Percentiles rank a stretch among this genome's conserved stretches.
Evolutionary conservation across 768 basidiomycete species (phyloP).

Genomic region (Suillus variegatus): DNA sequence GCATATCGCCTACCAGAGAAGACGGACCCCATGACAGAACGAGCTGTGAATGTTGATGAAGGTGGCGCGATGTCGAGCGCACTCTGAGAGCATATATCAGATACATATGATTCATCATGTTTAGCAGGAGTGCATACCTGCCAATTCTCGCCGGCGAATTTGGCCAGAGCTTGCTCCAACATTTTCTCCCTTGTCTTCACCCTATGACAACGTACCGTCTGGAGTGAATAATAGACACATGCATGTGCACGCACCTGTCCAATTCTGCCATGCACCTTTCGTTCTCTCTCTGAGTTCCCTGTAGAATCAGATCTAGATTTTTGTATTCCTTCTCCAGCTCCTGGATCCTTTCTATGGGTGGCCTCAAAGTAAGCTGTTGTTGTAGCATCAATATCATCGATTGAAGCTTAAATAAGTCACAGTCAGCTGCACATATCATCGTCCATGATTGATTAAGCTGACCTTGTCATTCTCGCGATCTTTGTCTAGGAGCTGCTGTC

Average conservation of each 20-base stretch:
- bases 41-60: conserved; percentile 29
- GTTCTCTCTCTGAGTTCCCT: conserved; percentile 85
- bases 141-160: conserved; percentile 80
- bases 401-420: conserved; percentile 46
- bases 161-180: conserved; percentile 71
- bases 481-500: conserved; percentile 64
- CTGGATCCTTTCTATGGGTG: conserved; percentile 67
- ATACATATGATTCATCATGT: neutral
- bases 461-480: conserved; percentile 75
- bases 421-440: neutral
- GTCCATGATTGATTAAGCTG: conserved; percentile 4
- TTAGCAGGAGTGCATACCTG: conserved; percentile 48
- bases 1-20: conserved; percentile 47
- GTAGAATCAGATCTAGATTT: conserved; percentile 72
- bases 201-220: conserved; percentile 32
- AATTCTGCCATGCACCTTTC: conserved; percentile 82
- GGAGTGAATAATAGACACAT: neutral
- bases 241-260: conserved; percentile 53
- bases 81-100: conserved; percentile 18
- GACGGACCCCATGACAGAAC: conserved; percentile 28
- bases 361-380: conserved; percentile 63
- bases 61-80: conserved; percentile 39
- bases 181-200: conserved; percentile 71
- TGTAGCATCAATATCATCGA: conserved; percentile 64
- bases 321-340: conserved; percentile 71